Conservation (phyloP, 2,329 filamentous ascomycete genomes). For the Paecilomyces variotii region DNA sequence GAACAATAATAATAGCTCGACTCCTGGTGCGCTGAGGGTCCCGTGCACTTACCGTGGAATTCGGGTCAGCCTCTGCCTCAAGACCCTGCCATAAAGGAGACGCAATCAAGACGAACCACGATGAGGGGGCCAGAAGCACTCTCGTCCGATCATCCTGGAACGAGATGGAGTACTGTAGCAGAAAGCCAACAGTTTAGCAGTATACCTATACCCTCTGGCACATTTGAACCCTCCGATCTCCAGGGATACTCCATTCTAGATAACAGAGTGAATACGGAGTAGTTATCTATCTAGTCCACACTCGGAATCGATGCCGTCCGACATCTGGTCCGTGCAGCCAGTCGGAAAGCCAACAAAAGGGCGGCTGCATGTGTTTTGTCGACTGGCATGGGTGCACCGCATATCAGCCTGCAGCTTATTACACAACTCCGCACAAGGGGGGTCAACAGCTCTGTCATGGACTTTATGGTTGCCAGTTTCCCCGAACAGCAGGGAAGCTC, state of each 20-base stretch:
- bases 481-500: neutral
- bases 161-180: too few relatives aligned
- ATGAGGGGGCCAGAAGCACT: neutral
- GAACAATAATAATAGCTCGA: neutral
- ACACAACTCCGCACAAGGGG: neutral
- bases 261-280: neutral
- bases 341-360: neutral
- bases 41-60: neutral
- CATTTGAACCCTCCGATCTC: neutral
- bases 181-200: too few relatives aligned
- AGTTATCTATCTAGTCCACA: neutral
- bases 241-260: neutral
- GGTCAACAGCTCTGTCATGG: too few relatives aligned
- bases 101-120: neutral
- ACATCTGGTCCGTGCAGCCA: neutral
- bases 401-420: slow-evolving; percentile 2
- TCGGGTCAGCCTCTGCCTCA: neutral
- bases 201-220: neutral
- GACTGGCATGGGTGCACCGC: neutral
- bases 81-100: neutral
- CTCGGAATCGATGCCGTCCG: neutral
- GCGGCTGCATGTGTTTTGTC: neutral
- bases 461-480: too few relatives aligned
- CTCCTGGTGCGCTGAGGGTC: neutral
- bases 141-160: too few relatives aligned